These are phyloP conservation scores for Globisporangium cystogenes DNA, from an alignment of 352 stramenopile species.

Conservation along the genomic window DNA sequence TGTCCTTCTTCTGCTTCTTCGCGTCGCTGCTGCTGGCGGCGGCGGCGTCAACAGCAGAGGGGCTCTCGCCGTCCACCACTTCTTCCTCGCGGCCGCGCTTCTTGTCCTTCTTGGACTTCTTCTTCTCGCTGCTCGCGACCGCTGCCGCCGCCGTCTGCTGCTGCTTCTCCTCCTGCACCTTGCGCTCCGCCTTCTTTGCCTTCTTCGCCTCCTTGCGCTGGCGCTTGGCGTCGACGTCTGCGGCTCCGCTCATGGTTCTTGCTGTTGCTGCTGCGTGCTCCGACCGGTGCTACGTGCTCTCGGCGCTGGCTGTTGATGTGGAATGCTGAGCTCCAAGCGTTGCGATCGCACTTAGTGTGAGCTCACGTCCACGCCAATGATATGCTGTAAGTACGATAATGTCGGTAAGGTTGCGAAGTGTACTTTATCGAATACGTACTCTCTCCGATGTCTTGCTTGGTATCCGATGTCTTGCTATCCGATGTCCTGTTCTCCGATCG, in stretches of 20 bases:
- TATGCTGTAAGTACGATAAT: not conserved
- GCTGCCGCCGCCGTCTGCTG: conserved; percentile 4
- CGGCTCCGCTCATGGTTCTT: conserved; percentile 7
- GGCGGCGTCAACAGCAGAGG: not conserved
- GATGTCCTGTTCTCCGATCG: no score
- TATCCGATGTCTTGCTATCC: no score
- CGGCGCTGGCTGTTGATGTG: not conserved
- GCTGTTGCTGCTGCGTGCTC: not conserved
- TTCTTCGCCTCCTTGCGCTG: conserved; percentile 31
- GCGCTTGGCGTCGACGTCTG: conserved; percentile 23
- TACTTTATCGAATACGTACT: not conserved
- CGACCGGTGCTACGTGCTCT: no score
- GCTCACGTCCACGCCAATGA: not conserved
- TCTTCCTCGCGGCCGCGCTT: conserved; percentile 24
- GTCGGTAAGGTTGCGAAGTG: no score
- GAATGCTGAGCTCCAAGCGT: not conserved
- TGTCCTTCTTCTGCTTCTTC: conserved; percentile 29
- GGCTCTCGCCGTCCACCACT: conserved; percentile 12
- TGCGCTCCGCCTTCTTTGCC: conserved; percentile 31
- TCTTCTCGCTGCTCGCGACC: conserved; percentile 17
- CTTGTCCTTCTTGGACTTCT: conserved; percentile 37
- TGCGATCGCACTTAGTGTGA: not conserved
- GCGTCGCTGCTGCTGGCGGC: not conserved
- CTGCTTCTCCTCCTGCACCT: conserved; percentile 29
- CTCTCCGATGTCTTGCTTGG: no score